phyloP scores from a whole-genome alignment of 805 yeast species.

The Candida gorgasii region DNA sequence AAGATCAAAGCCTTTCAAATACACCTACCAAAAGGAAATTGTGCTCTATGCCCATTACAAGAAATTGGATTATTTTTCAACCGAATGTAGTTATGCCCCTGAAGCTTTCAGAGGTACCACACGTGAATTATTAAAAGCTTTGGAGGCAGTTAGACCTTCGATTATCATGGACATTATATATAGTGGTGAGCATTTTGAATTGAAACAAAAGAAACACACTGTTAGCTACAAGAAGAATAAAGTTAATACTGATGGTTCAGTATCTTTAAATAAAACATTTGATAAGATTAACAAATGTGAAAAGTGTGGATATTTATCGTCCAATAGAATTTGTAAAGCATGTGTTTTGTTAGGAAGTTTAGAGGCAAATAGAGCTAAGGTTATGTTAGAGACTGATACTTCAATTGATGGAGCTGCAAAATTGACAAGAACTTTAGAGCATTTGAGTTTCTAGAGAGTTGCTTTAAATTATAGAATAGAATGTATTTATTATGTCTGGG shows the following conservation, averaged over 20 bases:
- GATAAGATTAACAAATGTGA: constrained; percentile 77
- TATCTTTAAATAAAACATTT: constrained; percentile 41
- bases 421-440: constrained; percentile 60
- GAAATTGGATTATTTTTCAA: constrained; percentile 90
- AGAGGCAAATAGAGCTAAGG: constrained; percentile 70
- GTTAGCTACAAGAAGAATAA: constrained; percentile 31
- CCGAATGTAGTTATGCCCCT: constrained; percentile 98
- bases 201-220: constrained; percentile 58
- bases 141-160: constrained; percentile 88
- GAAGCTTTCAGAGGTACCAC: constrained; percentile 99
- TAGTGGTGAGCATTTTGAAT: constrained; percentile 83
- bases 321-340: constrained; percentile 89
- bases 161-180: constrained; percentile 92
- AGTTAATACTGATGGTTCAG: constrained; percentile 59
- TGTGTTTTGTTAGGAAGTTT: constrained; percentile 85
- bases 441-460: constrained; percentile 64
- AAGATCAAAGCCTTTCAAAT: constrained; percentile 94
- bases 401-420: constrained; percentile 66
- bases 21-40: constrained; percentile 94
- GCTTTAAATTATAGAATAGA: too few relatives aligned
- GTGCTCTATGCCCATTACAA: constrained; percentile 96
- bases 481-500: too few relatives aligned
- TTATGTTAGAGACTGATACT: constrained; percentile 52
- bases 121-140: constrained; percentile 82
- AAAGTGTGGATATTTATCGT: constrained; percentile 88